phyloP scores from a whole-genome alignment of 2,329 filamentous ascomycete species.

The Diaporthe capsici region DNA sequence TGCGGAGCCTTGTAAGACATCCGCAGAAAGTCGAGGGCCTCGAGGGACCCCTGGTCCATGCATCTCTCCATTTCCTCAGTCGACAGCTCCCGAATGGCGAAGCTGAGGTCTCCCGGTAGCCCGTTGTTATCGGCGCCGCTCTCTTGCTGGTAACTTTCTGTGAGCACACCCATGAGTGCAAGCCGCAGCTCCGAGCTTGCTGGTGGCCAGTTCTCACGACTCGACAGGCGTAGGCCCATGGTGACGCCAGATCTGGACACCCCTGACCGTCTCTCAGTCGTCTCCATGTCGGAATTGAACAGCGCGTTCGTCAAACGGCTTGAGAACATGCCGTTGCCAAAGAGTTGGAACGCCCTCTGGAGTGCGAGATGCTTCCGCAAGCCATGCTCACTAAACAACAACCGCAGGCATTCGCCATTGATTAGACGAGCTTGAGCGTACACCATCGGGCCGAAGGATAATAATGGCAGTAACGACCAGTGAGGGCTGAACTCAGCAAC shows the following conservation, averaged over 20 bases:
- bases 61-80: slow-evolving; percentile 85
- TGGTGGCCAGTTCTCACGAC: slow-evolving; percentile 89
- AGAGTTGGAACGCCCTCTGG: slow-evolving; percentile 84
- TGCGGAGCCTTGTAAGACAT: slow-evolving; percentile 85
- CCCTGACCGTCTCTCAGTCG: slow-evolving; percentile 80
- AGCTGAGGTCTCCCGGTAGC: slow-evolving; percentile 81
- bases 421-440: slow-evolving; percentile 81
- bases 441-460: slow-evolving; percentile 84
- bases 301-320: slow-evolving; percentile 84
- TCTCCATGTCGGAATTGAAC: slow-evolving; percentile 86
- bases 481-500: slow-evolving; percentile 61
- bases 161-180: slow-evolving; percentile 86
- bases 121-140: slow-evolving; percentile 44
- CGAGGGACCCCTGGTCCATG: slow-evolving; percentile 84
- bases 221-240: slow-evolving; percentile 88
- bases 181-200: slow-evolving; percentile 93
- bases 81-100: slow-evolving; percentile 86
- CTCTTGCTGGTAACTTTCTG: slow-evolving; percentile 74
- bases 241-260: slow-evolving; percentile 76
- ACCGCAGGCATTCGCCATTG: slow-evolving; percentile 79
- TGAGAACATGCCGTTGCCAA: slow-evolving; percentile 88
- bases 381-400: slow-evolving; percentile 82
- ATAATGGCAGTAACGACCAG: slow-evolving; percentile 73
- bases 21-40: slow-evolving; percentile 93
- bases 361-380: slow-evolving; percentile 80